phyloP scores from a whole-genome alignment of 1,139 yeast genomes.

The Yamadazyma sp. region DNA sequence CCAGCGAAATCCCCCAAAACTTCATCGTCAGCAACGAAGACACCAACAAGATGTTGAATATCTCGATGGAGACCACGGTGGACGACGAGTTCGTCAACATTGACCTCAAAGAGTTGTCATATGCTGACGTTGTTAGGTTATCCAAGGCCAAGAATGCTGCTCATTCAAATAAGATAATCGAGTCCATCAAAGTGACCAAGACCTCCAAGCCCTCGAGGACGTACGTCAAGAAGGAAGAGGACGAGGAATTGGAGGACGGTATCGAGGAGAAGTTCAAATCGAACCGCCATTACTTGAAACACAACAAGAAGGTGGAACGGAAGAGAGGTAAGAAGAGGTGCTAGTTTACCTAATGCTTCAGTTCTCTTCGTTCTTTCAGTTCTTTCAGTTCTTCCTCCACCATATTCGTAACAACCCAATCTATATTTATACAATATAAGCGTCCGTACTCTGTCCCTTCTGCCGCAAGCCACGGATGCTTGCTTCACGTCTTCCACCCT shows the following conservation, averaged over 20 bases:
- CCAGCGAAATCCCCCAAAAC: conserved; percentile 21
- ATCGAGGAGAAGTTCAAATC: conserved; percentile 20
- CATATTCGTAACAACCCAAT: background rate
- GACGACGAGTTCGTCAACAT: conserved; percentile 40
- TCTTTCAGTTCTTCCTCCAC: background rate
- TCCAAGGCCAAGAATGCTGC: conserved; percentile 5
- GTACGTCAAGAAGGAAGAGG: background rate
- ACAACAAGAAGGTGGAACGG: conserved; percentile 17
- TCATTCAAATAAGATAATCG: conserved; percentile 4
- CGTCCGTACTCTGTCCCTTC: background rate
- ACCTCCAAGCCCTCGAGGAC: conserved; percentile 5
- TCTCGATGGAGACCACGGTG: conserved; percentile 35
- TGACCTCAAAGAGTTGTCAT: conserved; percentile 35
- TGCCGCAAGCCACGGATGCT: too few relatives aligned
- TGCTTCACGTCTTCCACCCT: conserved; percentile 1
- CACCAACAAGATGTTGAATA: conserved; percentile 29
- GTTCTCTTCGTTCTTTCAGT: background rate
- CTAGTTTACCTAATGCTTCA: too few relatives aligned
- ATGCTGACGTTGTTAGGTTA: conserved; percentile 46
- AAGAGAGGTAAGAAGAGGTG: conserved; percentile 9
- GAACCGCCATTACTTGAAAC: conserved; percentile 21
- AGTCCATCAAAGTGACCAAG: conserved; percentile 7
- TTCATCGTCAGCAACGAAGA: conserved; percentile 24
- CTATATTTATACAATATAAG: too few relatives aligned
- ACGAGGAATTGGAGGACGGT: conserved; percentile 12